These are phyloP conservation scores for Pseudonitzschia pungens DNA, from an alignment of 108 stramenopile genomes.

Conservation along the genomic window DNA sequence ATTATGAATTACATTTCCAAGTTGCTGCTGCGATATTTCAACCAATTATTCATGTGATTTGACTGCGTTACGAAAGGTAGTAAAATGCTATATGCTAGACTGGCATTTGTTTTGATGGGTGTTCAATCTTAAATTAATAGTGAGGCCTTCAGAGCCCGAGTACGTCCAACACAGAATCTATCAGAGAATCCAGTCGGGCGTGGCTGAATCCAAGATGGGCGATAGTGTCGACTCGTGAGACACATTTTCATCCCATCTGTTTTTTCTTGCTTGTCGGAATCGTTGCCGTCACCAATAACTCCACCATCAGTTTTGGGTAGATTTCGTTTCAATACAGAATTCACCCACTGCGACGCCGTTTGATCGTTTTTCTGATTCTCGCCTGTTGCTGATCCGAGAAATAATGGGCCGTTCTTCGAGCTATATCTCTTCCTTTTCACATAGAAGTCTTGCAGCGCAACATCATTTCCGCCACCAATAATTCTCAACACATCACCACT, in stretches of 20 bases:
- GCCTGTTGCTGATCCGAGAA: constrained; percentile 12
- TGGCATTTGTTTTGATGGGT: not conserved
- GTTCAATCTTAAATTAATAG: constrained; percentile 4
- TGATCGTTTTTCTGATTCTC: constrained; percentile 1
- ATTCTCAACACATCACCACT: constrained; percentile 75
- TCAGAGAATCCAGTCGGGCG: not conserved
- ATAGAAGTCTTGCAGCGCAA: constrained; percentile 73
- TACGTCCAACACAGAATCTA: not conserved
- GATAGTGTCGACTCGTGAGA: constrained; percentile 4
- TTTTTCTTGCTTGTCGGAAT: constrained; percentile 15
- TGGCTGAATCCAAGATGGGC: not conserved
- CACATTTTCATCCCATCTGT: constrained; percentile 15
- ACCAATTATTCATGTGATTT: too few relatives aligned
- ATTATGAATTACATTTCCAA: too few relatives aligned
- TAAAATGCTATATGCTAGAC: too few relatives aligned
- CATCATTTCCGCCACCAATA: constrained; percentile 73
- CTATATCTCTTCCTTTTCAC: constrained; percentile 40
- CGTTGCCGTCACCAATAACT: not conserved
- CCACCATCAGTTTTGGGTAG: constrained; percentile 15
- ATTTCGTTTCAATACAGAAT: constrained; percentile 25
- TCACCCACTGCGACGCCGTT: constrained; percentile 39
- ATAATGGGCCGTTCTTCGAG: not conserved
- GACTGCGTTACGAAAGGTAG: too few relatives aligned
- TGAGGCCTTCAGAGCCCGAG: not conserved
- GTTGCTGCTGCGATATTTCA: too few relatives aligned